Conservation (phyloP, 2,329 filamentous ascomycete species). For the Curvularia sp. region DNA sequence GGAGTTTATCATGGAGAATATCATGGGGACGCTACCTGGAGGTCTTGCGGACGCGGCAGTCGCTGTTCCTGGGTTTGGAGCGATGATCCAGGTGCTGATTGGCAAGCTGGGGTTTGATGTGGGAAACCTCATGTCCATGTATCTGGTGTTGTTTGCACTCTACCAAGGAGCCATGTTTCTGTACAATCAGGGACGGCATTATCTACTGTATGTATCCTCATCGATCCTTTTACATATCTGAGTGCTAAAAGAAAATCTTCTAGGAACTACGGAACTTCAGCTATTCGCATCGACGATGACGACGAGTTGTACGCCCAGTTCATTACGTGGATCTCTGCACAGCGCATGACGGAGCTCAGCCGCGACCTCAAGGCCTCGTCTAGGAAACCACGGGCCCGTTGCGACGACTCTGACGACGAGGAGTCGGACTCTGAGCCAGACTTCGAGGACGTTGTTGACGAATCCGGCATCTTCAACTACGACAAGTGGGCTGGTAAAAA, state of each 20-base stretch:
- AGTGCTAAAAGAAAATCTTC: no score
- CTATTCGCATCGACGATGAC: conserved; percentile 54
- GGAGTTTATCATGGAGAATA: conserved; percentile 6
- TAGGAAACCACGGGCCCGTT: conserved; percentile 22
- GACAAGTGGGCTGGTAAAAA: conserved; percentile 57
- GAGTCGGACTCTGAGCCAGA: conserved; percentile 16
- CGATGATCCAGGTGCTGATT: conserved; percentile 9
- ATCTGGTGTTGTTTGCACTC: conserved; percentile 53
- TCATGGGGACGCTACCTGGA: conserved; percentile 2
- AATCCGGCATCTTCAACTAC: conserved; percentile 56
- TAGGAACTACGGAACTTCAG: conserved; percentile 48
- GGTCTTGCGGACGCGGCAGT: conserved; percentile 11
- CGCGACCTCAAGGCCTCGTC: conserved; percentile 52
- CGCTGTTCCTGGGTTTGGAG: conserved; percentile 9
- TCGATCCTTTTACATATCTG: conserved; percentile 9
- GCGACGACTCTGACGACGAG: conserved; percentile 25
- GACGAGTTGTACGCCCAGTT: conserved; percentile 55
- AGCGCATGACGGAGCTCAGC: conserved; percentile 48
- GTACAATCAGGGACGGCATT: conserved; percentile 32
- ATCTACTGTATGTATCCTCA: conserved; percentile 1
- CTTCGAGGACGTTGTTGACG: conserved; percentile 23
- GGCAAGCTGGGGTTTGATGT: conserved; percentile 55
- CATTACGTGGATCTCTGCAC: conserved; percentile 54
- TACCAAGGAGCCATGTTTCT: conserved; percentile 50
- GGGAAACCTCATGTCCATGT: conserved; percentile 54